A percentile compares a stretch with the other conserved stretches of the same genome.
Conservation (phyloP, 306 rosid species). For the Prinsepia uniflora region DNA sequence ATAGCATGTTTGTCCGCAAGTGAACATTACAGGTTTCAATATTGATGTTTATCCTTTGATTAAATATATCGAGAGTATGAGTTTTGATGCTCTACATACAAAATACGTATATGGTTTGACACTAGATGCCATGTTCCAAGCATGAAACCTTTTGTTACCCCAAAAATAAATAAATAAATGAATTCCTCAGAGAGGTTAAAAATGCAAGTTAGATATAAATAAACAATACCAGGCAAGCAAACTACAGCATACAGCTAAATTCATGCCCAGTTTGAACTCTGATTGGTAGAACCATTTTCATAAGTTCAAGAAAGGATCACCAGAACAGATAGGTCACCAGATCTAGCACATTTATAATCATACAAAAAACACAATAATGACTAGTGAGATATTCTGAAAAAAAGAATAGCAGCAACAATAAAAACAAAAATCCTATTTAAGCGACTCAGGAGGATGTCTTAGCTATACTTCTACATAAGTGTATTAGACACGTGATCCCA, state of each 20-base stretch:
- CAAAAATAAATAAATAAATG: background rate
- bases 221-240: background rate
- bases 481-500: background rate
- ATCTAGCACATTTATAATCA: background rate
- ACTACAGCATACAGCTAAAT: background rate
- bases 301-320: background rate
- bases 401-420: background rate
- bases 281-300: background rate
- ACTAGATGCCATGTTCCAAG: background rate
- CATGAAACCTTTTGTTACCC: background rate
- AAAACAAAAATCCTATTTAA: background rate
- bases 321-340: background rate
- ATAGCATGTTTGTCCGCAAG: background rate
- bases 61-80: background rate
- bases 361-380: background rate
- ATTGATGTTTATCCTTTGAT: background rate
- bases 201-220: background rate
- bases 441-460: background rate
- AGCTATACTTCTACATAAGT: background rate
- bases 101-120: background rate
- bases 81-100: background rate
- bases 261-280: background rate
- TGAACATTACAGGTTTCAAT: background rate
- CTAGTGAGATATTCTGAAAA: background rate
- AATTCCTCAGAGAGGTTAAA: background rate